A percentile compares a stretch with the other conserved stretches of the same genome.
These are phyloP conservation scores for Clavispora phyllophila DNA, from an alignment of 805 yeast species.

Conservation along the genomic window DNA sequence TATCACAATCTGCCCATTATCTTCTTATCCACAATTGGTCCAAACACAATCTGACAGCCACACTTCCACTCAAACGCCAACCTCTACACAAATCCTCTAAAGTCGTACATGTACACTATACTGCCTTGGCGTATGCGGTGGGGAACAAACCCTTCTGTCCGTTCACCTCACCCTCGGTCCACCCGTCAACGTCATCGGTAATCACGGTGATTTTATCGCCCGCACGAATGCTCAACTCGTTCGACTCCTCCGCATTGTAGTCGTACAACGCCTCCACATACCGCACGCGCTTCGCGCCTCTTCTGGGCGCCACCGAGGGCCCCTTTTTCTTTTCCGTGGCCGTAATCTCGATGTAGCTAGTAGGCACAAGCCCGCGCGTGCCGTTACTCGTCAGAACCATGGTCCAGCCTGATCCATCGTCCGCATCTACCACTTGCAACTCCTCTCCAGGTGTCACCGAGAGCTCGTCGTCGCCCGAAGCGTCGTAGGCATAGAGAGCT, in stretches of 20 bases:
- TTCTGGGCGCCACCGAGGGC: slow-evolving; percentile 76
- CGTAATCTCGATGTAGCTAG: slow-evolving; percentile 56
- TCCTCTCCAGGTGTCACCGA: slow-evolving; percentile 56
- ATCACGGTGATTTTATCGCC: slow-evolving; percentile 73
- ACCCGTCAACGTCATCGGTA: slow-evolving; percentile 62
- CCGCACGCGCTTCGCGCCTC: slow-evolving; percentile 61
- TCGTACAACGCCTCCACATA: slow-evolving; percentile 70
- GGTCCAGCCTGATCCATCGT: slow-evolving; percentile 95
- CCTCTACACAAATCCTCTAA: no score
- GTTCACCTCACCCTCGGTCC: slow-evolving; percentile 87
- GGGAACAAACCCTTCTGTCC: slow-evolving; percentile 74
- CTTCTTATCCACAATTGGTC: no score
- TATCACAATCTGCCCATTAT: no score
- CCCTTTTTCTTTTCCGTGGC: slow-evolving; percentile 44
- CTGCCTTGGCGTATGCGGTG: slow-evolving; percentile 56
- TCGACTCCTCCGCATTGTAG: slow-evolving; percentile 72
- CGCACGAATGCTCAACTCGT: slow-evolving; percentile 64
- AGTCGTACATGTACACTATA: slow-evolving; percentile 11
- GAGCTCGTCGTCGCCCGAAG: slow-evolving; percentile 74
- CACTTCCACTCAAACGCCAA: no score
- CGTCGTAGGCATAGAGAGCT: slow-evolving; percentile 62
- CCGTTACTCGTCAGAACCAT: slow-evolving; percentile 36
- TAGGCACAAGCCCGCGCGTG: slow-evolving; percentile 78
- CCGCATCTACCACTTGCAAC: slow-evolving; percentile 54
- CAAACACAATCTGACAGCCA: no score